Percentiles rank a stretch among this genome's conserved stretches.
phyloP scores from a whole-genome alignment of 23 red algal genomes.

The Gracilaria vermiculophylla region DNA sequence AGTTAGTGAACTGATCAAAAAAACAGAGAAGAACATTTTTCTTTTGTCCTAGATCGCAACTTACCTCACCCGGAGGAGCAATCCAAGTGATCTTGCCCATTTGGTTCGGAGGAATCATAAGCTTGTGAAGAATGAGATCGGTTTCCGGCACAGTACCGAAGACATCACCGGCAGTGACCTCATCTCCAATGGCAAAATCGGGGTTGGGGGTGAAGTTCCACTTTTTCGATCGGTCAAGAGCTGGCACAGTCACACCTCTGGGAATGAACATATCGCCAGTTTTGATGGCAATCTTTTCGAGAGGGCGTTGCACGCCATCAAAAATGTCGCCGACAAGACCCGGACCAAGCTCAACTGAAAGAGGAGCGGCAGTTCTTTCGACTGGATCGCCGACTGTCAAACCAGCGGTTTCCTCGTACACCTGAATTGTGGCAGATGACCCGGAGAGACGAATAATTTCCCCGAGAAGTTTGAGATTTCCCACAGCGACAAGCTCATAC shows the following conservation, averaged over 20 bases:
- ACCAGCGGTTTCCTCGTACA: constrained; percentile 95
- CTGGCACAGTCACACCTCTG: constrained; percentile 81
- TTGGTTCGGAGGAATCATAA: constrained; percentile 91
- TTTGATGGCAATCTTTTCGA: constrained; percentile 87
- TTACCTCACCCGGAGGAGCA: constrained; percentile 74
- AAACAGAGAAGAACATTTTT: neutral
- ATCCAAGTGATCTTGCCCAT: constrained; percentile 87
- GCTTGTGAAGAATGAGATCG: constrained; percentile 84
- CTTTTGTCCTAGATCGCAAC: neutral
- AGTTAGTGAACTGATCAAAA: neutral
- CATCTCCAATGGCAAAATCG: constrained; percentile 66
- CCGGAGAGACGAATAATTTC: constrained; percentile 98
- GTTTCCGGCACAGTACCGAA: constrained; percentile 86
- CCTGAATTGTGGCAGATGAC: constrained; percentile 93
- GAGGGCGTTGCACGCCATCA: constrained; percentile 95
- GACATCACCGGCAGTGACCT: constrained; percentile 86
- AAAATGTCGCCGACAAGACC: constrained; percentile 96
- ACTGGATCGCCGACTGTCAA: constrained; percentile 95
- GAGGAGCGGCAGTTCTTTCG: constrained; percentile 86
- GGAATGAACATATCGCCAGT: constrained; percentile 96
- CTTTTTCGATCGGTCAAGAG: constrained; percentile 78
- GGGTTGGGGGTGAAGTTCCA: constrained; percentile 90
- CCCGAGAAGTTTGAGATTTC: constrained; percentile 85
- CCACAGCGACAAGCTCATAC: constrained; percentile 99
- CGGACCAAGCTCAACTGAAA: constrained; percentile 98